Conservation (phyloP, 2,329 filamentous ascomycete species). For the Colletotrichum chrysophilum region DNA sequence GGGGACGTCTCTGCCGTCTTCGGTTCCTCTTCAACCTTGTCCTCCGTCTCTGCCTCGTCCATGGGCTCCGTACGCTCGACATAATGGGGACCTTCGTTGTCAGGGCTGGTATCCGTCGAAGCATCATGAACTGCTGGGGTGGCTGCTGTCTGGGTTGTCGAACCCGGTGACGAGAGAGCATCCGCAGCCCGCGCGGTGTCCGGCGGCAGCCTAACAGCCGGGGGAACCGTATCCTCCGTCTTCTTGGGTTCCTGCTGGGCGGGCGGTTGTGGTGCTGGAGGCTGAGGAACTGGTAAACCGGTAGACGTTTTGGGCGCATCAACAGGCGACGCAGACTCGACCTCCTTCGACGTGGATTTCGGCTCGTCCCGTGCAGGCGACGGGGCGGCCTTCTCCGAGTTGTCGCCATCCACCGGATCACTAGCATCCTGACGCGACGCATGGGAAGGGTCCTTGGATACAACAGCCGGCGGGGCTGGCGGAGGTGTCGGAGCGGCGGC, state of each 20-base stretch:
- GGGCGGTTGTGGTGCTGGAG: not conserved
- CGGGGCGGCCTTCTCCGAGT: not conserved
- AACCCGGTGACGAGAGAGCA: constrained; percentile 60
- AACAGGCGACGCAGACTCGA: not conserved
- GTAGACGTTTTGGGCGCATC: not conserved
- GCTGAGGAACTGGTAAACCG: not conserved
- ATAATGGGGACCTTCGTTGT: constrained; percentile 67
- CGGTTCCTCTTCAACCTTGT: constrained; percentile 29
- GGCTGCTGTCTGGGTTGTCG: constrained; percentile 75
- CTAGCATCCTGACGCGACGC: constrained; percentile 8
- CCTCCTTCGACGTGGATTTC: not conserved
- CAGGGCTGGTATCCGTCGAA: constrained; percentile 77
- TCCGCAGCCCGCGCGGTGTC: constrained; percentile 46
- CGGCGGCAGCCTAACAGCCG: constrained; percentile 38
- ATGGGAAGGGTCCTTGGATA: constrained; percentile 5
- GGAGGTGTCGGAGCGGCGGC: not conserved
- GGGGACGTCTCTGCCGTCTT: constrained; percentile 1
- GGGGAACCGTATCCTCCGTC: constrained; percentile 23
- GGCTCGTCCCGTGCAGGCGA: not conserved
- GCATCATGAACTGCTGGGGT: constrained; percentile 72
- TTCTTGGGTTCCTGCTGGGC: constrained; percentile 38
- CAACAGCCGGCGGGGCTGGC: not conserved
- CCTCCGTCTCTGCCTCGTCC: constrained; percentile 37
- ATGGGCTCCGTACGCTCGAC: constrained; percentile 49
- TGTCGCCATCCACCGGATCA: not conserved